Conservation (phyloP, 768 basidiomycete species). For the Imleria badia region DNA sequence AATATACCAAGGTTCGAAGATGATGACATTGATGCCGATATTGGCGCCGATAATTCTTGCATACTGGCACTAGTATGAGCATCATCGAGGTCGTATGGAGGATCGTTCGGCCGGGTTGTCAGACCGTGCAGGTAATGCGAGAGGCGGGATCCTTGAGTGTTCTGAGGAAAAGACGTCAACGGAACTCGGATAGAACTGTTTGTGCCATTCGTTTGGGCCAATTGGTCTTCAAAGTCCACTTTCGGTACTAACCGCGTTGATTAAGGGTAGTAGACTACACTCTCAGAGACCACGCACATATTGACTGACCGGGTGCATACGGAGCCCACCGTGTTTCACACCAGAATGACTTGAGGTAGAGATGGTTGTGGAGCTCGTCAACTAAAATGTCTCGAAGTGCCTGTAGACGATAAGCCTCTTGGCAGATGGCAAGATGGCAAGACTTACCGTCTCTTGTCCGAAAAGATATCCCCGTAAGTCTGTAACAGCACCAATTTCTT, state of each 20-base stretch:
- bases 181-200: conserved; percentile 26
- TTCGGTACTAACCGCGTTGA: conserved; percentile 50
- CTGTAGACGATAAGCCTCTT: conserved; percentile 41
- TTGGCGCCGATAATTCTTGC: conserved; percentile 22
- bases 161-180: conserved; percentile 39
- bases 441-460: conserved; percentile 81
- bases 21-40: conserved; percentile 23
- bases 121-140: conserved; percentile 64
- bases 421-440: background rate
- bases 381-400: conserved; percentile 88
- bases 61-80: conserved; percentile 19
- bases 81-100: conserved; percentile 64
- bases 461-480: conserved; percentile 84
- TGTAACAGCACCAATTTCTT: conserved; percentile 91
- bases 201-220: conserved; percentile 19
- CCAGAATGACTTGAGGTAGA: conserved; percentile 98
- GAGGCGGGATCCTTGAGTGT: conserved; percentile 49
- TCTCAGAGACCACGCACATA: conserved; percentile 49
- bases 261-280: conserved; percentile 9
- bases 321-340: conserved; percentile 90
- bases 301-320: conserved; percentile 77
- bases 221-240: conserved; percentile 62
- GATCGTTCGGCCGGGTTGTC: conserved; percentile 71
- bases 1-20: conserved; percentile 24
- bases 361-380: conserved; percentile 93